phyloP scores from a whole-genome alignment of 352 stramenopile genomes.

The Phytophthora melonis region DNA sequence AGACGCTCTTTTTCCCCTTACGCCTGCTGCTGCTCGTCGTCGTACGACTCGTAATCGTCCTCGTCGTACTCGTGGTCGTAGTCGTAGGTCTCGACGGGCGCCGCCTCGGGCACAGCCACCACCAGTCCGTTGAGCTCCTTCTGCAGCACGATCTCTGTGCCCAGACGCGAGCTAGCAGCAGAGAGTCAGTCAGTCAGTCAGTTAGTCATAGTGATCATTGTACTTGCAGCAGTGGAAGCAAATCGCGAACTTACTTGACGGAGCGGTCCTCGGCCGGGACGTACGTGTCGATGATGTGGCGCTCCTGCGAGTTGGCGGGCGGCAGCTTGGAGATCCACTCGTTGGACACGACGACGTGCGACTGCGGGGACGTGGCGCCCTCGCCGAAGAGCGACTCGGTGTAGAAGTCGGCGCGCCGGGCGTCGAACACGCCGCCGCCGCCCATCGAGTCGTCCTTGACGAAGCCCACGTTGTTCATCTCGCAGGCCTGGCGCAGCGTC shows the following conservation, averaged over 20 bases:
- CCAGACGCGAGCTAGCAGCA: slow-evolving; percentile 74
- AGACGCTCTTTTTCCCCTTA: slow-evolving; percentile 17
- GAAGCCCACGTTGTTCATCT: slow-evolving; percentile 76
- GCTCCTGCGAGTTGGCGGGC: slow-evolving; percentile 72
- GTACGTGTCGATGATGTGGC: slow-evolving; percentile 81
- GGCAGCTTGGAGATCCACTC: slow-evolving; percentile 88
- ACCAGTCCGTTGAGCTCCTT: slow-evolving; percentile 91
- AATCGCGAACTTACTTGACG: slow-evolving; percentile 59
- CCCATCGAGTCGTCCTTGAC: slow-evolving; percentile 90
- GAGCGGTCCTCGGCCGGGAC: slow-evolving; percentile 85
- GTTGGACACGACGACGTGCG: slow-evolving; percentile 90
- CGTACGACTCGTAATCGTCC: slow-evolving; percentile 77
- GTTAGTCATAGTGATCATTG: background rate
- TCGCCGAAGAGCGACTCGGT: slow-evolving; percentile 91
- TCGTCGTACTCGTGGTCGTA: slow-evolving; percentile 91
- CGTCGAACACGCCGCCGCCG: slow-evolving; percentile 75
- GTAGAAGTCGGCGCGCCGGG: slow-evolving; percentile 79
- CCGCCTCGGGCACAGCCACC: slow-evolving; percentile 86
- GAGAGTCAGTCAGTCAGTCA: background rate
- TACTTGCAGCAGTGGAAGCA: background rate
- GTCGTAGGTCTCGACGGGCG: slow-evolving; percentile 84
- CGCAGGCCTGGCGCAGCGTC: slow-evolving; percentile 84
- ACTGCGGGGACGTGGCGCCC: slow-evolving; percentile 81
- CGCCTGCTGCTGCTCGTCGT: slow-evolving; percentile 67
- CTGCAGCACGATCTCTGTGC: slow-evolving; percentile 88